phyloP scores from a whole-genome alignment of 306 rosid genomes.

The Rosa rugosa region DNA sequence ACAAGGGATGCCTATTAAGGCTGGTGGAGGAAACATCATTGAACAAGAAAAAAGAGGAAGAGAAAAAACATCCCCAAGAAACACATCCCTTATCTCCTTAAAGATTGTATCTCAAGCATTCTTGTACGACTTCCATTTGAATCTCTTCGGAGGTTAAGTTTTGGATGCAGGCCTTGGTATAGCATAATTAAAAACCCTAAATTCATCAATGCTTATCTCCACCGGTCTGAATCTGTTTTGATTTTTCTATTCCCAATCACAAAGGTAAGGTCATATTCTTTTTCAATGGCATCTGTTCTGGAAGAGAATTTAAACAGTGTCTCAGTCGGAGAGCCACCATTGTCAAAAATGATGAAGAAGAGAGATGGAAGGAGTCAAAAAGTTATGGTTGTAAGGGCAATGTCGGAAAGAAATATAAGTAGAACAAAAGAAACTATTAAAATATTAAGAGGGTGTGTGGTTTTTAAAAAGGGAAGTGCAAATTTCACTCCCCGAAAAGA shows the following conservation, averaged over 20 bases:
- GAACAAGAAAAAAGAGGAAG: conserved; percentile 25
- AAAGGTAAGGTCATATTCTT: not conserved
- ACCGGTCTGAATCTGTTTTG: conserved; percentile 42
- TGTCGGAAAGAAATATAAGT: too few relatives aligned
- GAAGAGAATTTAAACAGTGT: conserved; percentile 24
- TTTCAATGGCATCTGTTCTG: conserved; percentile 1
- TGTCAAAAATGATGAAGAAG: too few relatives aligned
- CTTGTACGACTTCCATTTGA: conserved; percentile 48
- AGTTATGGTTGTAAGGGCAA: too few relatives aligned
- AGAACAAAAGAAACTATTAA: too few relatives aligned
- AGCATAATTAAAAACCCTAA: conserved; percentile 25
- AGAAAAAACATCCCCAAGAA: conserved; percentile 34
- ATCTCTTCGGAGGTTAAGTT: conserved; percentile 42
- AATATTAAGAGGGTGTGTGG: too few relatives aligned
- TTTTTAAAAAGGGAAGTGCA: too few relatives aligned
- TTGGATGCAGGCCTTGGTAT: conserved; percentile 54
- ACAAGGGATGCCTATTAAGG: conserved; percentile 26
- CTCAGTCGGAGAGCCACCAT: conserved; percentile 15
- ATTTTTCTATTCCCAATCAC: conserved; percentile 28
- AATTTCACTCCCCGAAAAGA: too few relatives aligned
- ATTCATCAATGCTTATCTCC: conserved; percentile 36
- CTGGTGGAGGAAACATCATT: conserved; percentile 33
- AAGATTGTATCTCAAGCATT: conserved; percentile 42
- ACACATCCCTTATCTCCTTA: conserved; percentile 38
- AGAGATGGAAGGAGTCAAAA: too few relatives aligned